Evolutionary conservation across 2,329 filamentous ascomycete genomes (phyloP).

Genomic region (Ophiostoma populinum): DNA sequence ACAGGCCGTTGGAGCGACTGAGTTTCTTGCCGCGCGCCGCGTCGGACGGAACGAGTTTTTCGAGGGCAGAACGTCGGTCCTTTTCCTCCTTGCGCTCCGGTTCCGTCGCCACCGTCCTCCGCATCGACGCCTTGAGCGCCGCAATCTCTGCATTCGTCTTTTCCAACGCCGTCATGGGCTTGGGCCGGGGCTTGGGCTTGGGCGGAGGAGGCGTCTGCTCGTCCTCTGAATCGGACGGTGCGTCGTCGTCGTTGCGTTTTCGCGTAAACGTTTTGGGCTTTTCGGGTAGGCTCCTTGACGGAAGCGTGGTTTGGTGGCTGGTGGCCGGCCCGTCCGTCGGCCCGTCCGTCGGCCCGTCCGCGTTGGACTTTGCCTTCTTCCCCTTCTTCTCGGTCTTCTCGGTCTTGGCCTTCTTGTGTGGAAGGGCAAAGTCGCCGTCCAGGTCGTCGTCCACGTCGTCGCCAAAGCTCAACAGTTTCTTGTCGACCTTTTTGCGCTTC

Average conservation of each 20-base stretch:
- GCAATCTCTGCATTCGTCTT: slow-evolving; percentile 66
- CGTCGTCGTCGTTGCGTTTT: slow-evolving; percentile 13
- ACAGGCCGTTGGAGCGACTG: slow-evolving; percentile 32
- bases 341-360: neutral
- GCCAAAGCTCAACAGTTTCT: slow-evolving; percentile 63
- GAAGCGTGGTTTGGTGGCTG: slow-evolving; percentile 1
- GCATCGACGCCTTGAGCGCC: slow-evolving; percentile 67
- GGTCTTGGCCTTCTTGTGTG: slow-evolving; percentile 15
- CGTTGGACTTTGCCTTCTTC: neutral
- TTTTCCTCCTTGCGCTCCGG: slow-evolving; percentile 36
- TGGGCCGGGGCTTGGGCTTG: slow-evolving; percentile 18
- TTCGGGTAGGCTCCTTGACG: neutral
- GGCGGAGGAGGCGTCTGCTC: slow-evolving; percentile 18
- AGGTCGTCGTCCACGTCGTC: slow-evolving; percentile 43
- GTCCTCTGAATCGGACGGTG: slow-evolving; percentile 13
- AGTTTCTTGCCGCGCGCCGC: slow-evolving; percentile 53
- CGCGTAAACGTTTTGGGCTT: neutral
- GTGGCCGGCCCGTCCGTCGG: neutral
- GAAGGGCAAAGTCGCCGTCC: slow-evolving; percentile 15
- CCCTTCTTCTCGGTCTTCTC: slow-evolving; percentile 15
- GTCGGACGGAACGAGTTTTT: slow-evolving; percentile 56
- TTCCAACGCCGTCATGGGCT: slow-evolving; percentile 43
- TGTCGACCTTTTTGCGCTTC: slow-evolving; percentile 49
- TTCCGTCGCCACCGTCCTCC: slow-evolving; percentile 37
- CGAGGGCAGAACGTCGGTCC: slow-evolving; percentile 44